A percentile compares a stretch with the other conserved stretches of the same genome.
Evolutionary conservation across 805 yeast species (phyloP).

Genomic region (Candida mattraensis): DNA sequence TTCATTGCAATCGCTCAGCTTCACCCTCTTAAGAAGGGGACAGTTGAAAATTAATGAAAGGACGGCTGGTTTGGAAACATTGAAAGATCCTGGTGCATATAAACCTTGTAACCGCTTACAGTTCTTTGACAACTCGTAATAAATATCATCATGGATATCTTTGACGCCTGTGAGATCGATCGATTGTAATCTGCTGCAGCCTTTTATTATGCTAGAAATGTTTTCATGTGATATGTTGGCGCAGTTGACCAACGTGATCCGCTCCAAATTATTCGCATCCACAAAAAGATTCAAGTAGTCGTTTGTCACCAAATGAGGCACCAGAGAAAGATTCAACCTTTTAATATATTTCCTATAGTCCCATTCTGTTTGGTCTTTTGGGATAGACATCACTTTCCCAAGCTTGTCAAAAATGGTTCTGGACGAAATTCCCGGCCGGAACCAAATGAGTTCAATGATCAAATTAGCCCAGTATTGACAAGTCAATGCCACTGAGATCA

Average conservation of each 20-base stretch:
- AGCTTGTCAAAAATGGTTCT: slow-evolving; percentile 51
- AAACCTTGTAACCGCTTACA: slow-evolving; percentile 85
- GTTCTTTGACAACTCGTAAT: slow-evolving; percentile 61
- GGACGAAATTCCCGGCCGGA: slow-evolving; percentile 71
- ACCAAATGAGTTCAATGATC: slow-evolving; percentile 81
- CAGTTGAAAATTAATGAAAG: slow-evolving; percentile 58
- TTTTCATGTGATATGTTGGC: slow-evolving; percentile 57
- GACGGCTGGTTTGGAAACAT: slow-evolving; percentile 67
- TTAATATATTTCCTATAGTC: slow-evolving; percentile 69
- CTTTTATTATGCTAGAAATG: slow-evolving; percentile 58
- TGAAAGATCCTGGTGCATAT: slow-evolving; percentile 81
- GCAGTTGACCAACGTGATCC: slow-evolving; percentile 85
- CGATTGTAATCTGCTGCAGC: slow-evolving; percentile 74
- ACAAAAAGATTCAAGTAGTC: slow-evolving; percentile 56
- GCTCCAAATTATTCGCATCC: slow-evolving; percentile 75
- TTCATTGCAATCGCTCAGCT: slow-evolving; percentile 67
- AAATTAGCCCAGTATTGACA: slow-evolving; percentile 80
- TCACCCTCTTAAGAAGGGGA: slow-evolving; percentile 76
- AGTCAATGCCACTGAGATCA: slow-evolving; percentile 63
- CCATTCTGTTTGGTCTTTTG: slow-evolving; percentile 54
- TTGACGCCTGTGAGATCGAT: slow-evolving; percentile 83
- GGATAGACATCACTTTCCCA: slow-evolving; percentile 51
- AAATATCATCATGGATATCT: slow-evolving; percentile 67
- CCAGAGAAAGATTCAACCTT: slow-evolving; percentile 75
- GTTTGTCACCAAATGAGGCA: slow-evolving; percentile 68